Evolutionary conservation across 78 protist genomes (phyloP), one percentile per base, ranked within the genome.

Genomic region (Parvularia atlantis): DNA sequence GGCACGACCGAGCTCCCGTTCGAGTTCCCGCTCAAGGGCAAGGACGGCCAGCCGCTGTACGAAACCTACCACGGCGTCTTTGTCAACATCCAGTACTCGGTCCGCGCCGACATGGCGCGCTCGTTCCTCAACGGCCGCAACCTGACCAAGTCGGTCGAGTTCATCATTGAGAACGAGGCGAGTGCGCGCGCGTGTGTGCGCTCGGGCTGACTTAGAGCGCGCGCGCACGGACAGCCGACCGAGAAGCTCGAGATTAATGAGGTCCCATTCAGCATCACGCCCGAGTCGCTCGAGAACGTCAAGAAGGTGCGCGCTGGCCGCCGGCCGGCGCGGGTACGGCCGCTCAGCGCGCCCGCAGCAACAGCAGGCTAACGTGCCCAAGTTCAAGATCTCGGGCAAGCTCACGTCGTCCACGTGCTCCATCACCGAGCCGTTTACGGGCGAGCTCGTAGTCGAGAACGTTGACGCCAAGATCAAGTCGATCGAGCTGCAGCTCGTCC

Each of bases 21-120:
- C 36, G 93, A 89, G 52, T 84, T 89, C 66, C 77, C 63, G 28
- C 80, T 91, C 22, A 73, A 73, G 56, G 66, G 84, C 50, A 26
- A 62, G 50, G 58, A 60, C 14, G 82, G 74, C n/a, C 81, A 78
- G 33, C 39, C 20, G 57, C 54, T 89, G 14, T 83, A 64, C 30
- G 96, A 92, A 54, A 90, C 94, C 0, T 92, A 92, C 76, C 93
- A 89, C 80, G 96, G 96, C 14, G 93, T 92, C 6, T 87, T 76
- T 53, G 78, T 92, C 36, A 85, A 75, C 76, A 71, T 77, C 66
- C 80, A 56, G 64, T 41, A 41, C 46, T 10, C 4, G 19, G 9
- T 41, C 46, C 46, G 46, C 9, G 46, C 9, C 9, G 46, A 41
- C 9, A 9, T 41, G 19, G 46, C 19, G 19, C 46, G 46, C 19